A percentile compares a stretch with the other conserved stretches of the same genome.
Conservation (phyloP, 331 rosid species). For the Arachis monticola region DNA sequence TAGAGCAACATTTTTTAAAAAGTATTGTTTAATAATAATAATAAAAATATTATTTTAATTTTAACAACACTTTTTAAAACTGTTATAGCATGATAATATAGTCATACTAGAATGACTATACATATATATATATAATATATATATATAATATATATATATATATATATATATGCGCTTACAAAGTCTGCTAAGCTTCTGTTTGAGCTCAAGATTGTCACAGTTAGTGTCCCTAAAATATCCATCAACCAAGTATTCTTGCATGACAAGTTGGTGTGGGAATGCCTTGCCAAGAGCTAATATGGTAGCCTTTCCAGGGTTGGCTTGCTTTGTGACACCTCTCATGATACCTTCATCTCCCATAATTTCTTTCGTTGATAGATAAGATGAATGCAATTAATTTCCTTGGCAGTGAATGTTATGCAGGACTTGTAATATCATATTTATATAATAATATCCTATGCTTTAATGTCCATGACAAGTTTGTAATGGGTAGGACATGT, state of each 20-base stretch:
- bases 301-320: slow-evolving; percentile 66
- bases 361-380: slow-evolving; percentile 22
- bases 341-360: slow-evolving; percentile 58
- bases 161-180: slow-evolving; percentile 49
- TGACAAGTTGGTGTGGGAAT: slow-evolving; percentile 91
- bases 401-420: slow-evolving; percentile 17
- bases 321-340: slow-evolving; percentile 46
- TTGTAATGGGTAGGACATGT: slow-evolving; percentile 35
- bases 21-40: too few species aligned
- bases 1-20: too few species aligned
- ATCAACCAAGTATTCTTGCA: slow-evolving; percentile 91
- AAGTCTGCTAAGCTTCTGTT: slow-evolving; percentile 78
- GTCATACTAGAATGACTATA: too few species aligned
- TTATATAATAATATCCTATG: slow-evolving; percentile 49
- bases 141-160: too few species aligned
- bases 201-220: slow-evolving; percentile 83
- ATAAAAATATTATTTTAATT: too few species aligned
- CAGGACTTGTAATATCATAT: slow-evolving; percentile 9
- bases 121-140: too few species aligned
- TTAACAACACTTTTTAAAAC: too few species aligned
- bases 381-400: neutral
- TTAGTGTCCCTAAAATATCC: slow-evolving; percentile 89
- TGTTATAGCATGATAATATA: too few species aligned
- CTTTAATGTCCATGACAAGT: slow-evolving; percentile 25
- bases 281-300: slow-evolving; percentile 93